Conservation (phyloP, 2,329 filamentous ascomycete species). For the Xylaria hypoxylon region DNA sequence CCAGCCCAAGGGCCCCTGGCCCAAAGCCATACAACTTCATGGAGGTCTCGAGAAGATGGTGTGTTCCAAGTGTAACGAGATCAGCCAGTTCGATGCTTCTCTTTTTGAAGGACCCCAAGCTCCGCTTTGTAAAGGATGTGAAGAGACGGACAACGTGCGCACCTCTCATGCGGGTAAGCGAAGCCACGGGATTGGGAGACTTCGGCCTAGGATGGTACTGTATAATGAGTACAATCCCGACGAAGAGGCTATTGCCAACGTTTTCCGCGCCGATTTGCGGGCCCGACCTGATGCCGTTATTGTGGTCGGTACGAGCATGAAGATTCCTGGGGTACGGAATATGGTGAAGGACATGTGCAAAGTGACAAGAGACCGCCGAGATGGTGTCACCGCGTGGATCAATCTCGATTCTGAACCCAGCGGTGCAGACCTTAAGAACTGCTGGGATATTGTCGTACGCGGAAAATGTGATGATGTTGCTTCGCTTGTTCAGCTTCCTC, state of each 20-base stretch:
- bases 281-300: conserved; percentile 89
- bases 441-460: conserved; percentile 91
- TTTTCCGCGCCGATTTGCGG: conserved; percentile 86
- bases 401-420: conserved; percentile 88
- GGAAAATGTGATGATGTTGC: conserved; percentile 92
- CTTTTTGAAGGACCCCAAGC: conserved; percentile 87
- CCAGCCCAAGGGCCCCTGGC: conserved; percentile 88
- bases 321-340: conserved; percentile 90
- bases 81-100: conserved; percentile 79
- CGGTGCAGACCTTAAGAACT: conserved; percentile 86
- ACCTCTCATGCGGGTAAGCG: conserved; percentile 83
- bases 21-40: conserved; percentile 90
- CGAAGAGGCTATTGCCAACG: conserved; percentile 93
- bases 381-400: conserved; percentile 93
- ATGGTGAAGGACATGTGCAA: conserved; percentile 92
- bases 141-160: conserved; percentile 79
- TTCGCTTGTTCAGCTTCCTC: conserved; percentile 72
- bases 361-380: conserved; percentile 81
- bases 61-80: conserved; percentile 88
- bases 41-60: conserved; percentile 96
- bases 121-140: conserved; percentile 81
- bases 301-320: conserved; percentile 94
- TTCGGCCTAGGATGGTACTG: conserved; percentile 92
- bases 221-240: conserved; percentile 99
- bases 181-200: conserved; percentile 89